These are phyloP conservation scores for Sporothrix protearum DNA, from an alignment of 2,329 filamentous ascomycete species.

Conservation along the genomic window DNA sequence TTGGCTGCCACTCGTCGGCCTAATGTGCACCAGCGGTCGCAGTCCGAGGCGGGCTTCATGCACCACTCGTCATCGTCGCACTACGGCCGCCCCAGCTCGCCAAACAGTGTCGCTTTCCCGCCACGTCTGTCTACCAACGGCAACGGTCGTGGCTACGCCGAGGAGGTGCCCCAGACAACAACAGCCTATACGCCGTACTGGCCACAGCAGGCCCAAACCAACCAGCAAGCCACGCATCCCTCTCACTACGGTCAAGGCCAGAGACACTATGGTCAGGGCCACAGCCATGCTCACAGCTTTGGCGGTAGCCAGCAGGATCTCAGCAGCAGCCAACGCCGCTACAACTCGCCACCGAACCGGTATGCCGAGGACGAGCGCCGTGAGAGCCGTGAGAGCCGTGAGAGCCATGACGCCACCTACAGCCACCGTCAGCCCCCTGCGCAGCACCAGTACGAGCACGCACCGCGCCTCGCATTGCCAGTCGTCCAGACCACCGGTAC, in stretches of 20 bases:
- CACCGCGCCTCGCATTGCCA: not conserved
- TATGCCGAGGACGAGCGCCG: not conserved
- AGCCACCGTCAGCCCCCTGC: not conserved
- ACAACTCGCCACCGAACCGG: not conserved
- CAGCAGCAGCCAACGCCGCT: not conserved
- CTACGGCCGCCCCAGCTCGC: too few relatives aligned
- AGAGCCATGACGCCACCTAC: not conserved
- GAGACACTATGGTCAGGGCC: not conserved
- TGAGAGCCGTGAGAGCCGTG: not conserved
- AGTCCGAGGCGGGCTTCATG: slow-evolving; percentile 25
- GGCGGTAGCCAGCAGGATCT: not conserved
- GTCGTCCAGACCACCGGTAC: not conserved
- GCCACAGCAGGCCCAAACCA: not conserved
- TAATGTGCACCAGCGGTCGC: slow-evolving; percentile 28
- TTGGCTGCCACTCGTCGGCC: not conserved
- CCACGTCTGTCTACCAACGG: not conserved
- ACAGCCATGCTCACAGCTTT: slow-evolving; percentile 2
- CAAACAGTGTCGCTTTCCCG: slow-evolving; percentile 11
- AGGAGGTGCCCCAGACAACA: not conserved
- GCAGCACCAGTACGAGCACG: not conserved
- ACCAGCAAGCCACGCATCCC: not conserved
- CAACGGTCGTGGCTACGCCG: not conserved
- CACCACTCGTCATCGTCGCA: slow-evolving; percentile 3
- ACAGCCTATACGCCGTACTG: not conserved
- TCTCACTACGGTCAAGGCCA: not conserved